phyloP scores from a whole-genome alignment of 2,329 filamentous ascomycete species.

The Camptophora hylomeconis region DNA sequence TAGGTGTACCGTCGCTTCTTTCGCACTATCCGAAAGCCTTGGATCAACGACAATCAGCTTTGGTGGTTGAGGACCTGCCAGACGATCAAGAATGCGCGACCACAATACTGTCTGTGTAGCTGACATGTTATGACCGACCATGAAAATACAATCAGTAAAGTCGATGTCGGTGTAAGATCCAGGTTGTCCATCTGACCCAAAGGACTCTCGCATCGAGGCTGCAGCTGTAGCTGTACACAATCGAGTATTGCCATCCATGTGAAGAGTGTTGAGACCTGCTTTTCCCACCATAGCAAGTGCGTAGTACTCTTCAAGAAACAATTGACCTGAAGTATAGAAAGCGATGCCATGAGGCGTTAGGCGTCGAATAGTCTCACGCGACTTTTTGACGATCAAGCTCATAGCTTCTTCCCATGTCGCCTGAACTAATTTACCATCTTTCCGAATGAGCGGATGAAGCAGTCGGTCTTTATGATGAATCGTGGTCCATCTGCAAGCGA shows the following conservation, averaged over 20 bases:
- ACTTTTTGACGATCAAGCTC: conserved; percentile 22
- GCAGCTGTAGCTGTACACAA: conserved; percentile 28
- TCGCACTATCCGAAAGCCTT: conserved; percentile 22
- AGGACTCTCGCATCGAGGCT: conserved; percentile 26
- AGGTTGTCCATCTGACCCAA: conserved; percentile 26
- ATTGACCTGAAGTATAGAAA: conserved; percentile 27
- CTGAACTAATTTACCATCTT: conserved; percentile 23
- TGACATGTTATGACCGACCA: conserved; percentile 26
- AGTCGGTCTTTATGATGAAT: conserved; percentile 21
- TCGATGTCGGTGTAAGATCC: conserved; percentile 26
- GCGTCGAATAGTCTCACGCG: conserved; percentile 20
- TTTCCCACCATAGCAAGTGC: conserved; percentile 27
- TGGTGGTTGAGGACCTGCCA: conserved; percentile 24
- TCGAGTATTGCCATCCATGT: conserved; percentile 29
- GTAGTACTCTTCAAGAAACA: conserved; percentile 29
- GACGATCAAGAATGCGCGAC: conserved; percentile 23
- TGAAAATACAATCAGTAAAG: conserved; percentile 24
- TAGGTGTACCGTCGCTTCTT: conserved; percentile 24
- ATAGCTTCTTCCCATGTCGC: conserved; percentile 28
- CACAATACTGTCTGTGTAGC: conserved; percentile 27
- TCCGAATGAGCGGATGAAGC: conserved; percentile 22
- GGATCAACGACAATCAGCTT: conserved; percentile 26
- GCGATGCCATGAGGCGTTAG: conserved; percentile 26
- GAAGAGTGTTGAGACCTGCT: conserved; percentile 25
- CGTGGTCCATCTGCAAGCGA: conserved; percentile 18